Percentiles rank a stretch among this genome's conserved stretches.
Conservation (phyloP, 116 monocot genomes). For the Phalaenopsis hybrid region DNA sequence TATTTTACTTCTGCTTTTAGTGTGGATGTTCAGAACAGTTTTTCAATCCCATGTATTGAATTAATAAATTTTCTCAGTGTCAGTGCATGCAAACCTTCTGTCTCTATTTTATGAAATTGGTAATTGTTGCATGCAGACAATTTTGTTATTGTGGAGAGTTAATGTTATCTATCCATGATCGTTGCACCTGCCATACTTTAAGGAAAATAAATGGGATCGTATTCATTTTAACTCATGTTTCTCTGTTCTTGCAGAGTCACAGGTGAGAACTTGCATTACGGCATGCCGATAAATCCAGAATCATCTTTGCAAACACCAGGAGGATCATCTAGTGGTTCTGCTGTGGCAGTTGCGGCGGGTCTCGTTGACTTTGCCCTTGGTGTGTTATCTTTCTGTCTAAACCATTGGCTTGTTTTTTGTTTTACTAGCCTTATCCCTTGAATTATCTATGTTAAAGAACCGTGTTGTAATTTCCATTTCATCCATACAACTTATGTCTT, state of each 20-base stretch:
- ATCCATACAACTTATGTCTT: neutral
- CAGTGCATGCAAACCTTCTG: neutral
- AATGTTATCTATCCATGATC: neutral
- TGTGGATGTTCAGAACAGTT: neutral
- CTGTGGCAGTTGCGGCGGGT: conserved; percentile 81
- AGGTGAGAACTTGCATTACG: conserved; percentile 88
- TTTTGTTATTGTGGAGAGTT: neutral
- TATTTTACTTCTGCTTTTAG: neutral
- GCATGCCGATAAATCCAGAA: conserved; percentile 68
- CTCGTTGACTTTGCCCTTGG: conserved; percentile 91
- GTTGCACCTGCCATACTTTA: neutral
- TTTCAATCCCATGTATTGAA: neutral
- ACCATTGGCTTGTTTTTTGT: neutral
- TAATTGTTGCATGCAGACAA: neutral
- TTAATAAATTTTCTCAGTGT: neutral
- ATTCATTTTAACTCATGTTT: conserved; percentile 1
- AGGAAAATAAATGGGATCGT: neutral
- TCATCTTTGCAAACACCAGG: conserved; percentile 50
- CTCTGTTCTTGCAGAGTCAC: conserved; percentile 45
- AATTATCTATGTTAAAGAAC: neutral
- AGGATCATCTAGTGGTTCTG: conserved; percentile 87
- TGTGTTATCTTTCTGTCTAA: conserved; percentile 16
- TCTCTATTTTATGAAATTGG: neutral
- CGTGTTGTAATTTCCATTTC: neutral
- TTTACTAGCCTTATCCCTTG: neutral